Evolutionary conservation across 2,329 filamentous ascomycete genomes (phyloP), one percentile per base, ranked within the genome.

Genomic region (Pseudogymnoascus sp.): DNA sequence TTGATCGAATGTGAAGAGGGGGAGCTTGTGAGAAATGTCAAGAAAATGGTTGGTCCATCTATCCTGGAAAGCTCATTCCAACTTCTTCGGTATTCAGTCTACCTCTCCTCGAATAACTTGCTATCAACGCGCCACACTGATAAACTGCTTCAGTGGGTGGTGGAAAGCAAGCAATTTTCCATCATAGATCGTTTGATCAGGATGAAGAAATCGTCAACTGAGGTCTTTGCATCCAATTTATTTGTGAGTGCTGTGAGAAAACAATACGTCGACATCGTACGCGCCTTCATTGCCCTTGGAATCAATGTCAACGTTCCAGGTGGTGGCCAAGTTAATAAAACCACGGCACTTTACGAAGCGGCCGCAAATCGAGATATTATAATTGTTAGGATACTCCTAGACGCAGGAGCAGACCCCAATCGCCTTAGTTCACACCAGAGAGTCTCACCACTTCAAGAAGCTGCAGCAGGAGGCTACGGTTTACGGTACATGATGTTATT

Each of bases 71-170:
- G 58, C 4, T 57, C 64, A 60, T 47, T 66, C 59, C 63, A 65
- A 34, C 62, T 67, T 63, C 59, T 66, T 28, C 63, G 62, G 20
- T 65, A 64, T 60, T 60, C 60, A 25, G 57, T 64, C 43, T 65
- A 61, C 50, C 63, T 65, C 16, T 67, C 64, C 4, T 67, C 65
- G 11, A 67, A 65, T 54, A 63, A 65, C 38, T 30, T 67, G 7
- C 54, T 66, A n/a, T 57, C 28, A 14, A 18, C 43, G 18, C 22
- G 3, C 12, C 50, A 63, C 38, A 64, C 58, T 16, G 61, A 63
- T 47, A 62, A 63, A 41, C 59, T 66, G 16, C 63, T 66, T 14
- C n/a, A 41, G 30, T 65, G 61, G 64, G 43, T 66, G 57, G 61
- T 64, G 50, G 34, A 61, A 57, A 64, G 43, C 47, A 61, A 47